These are phyloP conservation scores for Mucor indicus DNA, from an alignment of 371 early-diverging fungal species.

Conservation along the genomic window DNA sequence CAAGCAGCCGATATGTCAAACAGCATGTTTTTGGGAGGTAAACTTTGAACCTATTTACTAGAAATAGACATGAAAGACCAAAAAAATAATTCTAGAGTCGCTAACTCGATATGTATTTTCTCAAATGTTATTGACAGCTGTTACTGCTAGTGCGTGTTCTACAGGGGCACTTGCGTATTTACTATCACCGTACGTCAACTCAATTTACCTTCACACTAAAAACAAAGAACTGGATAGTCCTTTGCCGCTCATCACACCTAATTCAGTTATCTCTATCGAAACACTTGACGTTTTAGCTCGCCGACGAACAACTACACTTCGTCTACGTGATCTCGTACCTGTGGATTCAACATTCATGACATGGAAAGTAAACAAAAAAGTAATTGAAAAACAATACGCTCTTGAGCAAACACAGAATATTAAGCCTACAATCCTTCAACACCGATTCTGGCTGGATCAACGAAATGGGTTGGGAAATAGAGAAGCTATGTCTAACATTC, in stretches of 20 bases:
- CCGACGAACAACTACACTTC: conserved; percentile 25
- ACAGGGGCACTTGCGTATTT: conserved; percentile 45
- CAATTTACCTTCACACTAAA: conserved; percentile 32
- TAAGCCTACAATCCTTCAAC: conserved; percentile 21
- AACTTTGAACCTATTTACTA: not conserved
- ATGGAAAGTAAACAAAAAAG: conserved; percentile 31
- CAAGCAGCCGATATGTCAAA: conserved; percentile 29
- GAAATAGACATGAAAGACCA: not conserved
- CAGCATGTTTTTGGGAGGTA: conserved; percentile 43
- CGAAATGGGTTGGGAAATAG: conserved; percentile 33
- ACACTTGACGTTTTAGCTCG: conserved; percentile 40
- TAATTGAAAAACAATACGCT: conserved; percentile 12
- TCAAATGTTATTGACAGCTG: conserved; percentile 29
- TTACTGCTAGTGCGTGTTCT: conserved; percentile 41
- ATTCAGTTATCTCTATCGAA: conserved; percentile 37
- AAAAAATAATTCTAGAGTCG: conserved; percentile 37
- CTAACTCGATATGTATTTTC: conserved; percentile 27
- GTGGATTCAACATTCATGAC: conserved; percentile 27
- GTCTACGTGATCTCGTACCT: conserved; percentile 28
- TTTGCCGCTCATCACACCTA: conserved; percentile 26
- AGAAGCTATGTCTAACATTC: conserved; percentile 32
- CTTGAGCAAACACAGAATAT: conserved; percentile 10
- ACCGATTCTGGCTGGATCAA: conserved; percentile 46
- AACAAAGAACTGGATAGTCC: too few species aligned
- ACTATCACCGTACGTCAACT: conserved; percentile 41